Percentiles rank a stretch among this genome's conserved stretches.
Evolutionary conservation across 2,329 filamentous ascomycete genomes (phyloP).

Genomic region (Kalaharituber pfeilii): DNA sequence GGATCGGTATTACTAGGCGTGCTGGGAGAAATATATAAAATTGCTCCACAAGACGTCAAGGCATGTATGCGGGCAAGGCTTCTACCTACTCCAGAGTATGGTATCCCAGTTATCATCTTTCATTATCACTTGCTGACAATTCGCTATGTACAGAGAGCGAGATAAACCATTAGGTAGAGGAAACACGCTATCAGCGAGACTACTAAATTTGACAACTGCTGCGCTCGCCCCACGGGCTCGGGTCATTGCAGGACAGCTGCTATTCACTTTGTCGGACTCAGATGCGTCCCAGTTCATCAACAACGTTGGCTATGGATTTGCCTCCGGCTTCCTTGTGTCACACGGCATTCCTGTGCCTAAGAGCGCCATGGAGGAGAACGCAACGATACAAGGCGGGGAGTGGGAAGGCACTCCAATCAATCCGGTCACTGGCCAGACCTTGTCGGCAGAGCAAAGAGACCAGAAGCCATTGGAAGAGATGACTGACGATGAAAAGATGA

Average conservation of each 20-base stretch:
- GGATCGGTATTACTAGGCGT: slow-evolving; percentile 59
- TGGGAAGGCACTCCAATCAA: slow-evolving; percentile 39
- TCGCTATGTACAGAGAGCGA: slow-evolving; percentile 37
- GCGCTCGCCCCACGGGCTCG: slow-evolving; percentile 54
- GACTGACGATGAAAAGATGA: slow-evolving; percentile 80
- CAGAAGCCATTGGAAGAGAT: slow-evolving; percentile 41
- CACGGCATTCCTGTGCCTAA: slow-evolving; percentile 64
- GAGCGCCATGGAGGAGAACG: slow-evolving; percentile 37
- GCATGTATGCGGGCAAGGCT: slow-evolving; percentile 47
- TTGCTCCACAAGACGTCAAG: slow-evolving; percentile 46
- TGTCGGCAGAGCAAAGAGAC: slow-evolving; percentile 43
- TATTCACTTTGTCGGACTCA: slow-evolving; percentile 74
- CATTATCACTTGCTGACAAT: neutral
- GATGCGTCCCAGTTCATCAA: slow-evolving; percentile 65
- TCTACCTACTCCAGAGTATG: slow-evolving; percentile 48
- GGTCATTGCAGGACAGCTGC: slow-evolving; percentile 55
- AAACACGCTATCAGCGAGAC: slow-evolving; percentile 52
- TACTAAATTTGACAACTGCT: slow-evolving; percentile 63
- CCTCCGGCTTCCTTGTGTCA: slow-evolving; percentile 73
- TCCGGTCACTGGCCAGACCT: slow-evolving; percentile 69
- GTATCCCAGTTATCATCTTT: neutral
- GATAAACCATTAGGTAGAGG: slow-evolving; percentile 59
- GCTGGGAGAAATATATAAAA: slow-evolving; percentile 51
- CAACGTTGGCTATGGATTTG: slow-evolving; percentile 89
- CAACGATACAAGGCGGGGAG: slow-evolving; percentile 23